Percentiles rank a stretch among this genome's conserved stretches.
phyloP scores from a whole-genome alignment of 164 flowering plant species.

The Brasenia schreberi region DNA sequence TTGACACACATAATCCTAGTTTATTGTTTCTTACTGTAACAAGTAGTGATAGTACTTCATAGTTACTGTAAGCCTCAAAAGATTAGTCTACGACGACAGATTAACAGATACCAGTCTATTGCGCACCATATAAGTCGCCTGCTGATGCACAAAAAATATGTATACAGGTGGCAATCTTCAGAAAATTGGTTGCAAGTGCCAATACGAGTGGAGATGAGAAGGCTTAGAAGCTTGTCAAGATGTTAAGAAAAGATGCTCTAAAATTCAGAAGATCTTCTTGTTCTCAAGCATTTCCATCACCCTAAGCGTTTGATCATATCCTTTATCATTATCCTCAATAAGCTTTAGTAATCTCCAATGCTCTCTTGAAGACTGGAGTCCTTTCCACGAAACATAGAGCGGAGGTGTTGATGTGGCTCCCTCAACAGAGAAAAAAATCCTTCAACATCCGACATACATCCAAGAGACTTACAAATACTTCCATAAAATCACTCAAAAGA shows the following conservation, averaged over 20 bases:
- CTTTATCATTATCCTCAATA: constrained; percentile 21
- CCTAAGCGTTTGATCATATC: constrained; percentile 15
- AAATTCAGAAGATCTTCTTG: neutral
- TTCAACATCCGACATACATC: constrained; percentile 20
- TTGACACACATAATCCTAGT: too few relatives aligned
- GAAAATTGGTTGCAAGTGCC: neutral
- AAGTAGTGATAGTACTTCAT: too few relatives aligned
- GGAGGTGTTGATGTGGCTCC: constrained; percentile 16
- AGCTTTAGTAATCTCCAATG: neutral
- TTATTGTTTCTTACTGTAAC: too few relatives aligned
- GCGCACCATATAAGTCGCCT: too few relatives aligned
- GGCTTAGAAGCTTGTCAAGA: neutral
- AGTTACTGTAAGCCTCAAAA: too few relatives aligned
- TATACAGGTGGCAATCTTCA: neutral
- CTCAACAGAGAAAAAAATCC: constrained; percentile 17
- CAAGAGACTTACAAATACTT: constrained; percentile 22
- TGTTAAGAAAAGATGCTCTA: neutral
- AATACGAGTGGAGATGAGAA: too few relatives aligned
- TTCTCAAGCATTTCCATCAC: neutral
- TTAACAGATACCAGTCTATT: too few relatives aligned
- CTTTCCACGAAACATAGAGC: constrained; percentile 18
- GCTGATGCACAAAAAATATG: too few relatives aligned
- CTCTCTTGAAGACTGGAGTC: constrained; percentile 5
- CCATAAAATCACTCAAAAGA: constrained; percentile 18
- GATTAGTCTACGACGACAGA: too few relatives aligned